Evolutionary conservation across 345 rosid species (phyloP), one percentile per base, ranked within the genome.

Genomic region (Lumnitzera racemosa): DNA sequence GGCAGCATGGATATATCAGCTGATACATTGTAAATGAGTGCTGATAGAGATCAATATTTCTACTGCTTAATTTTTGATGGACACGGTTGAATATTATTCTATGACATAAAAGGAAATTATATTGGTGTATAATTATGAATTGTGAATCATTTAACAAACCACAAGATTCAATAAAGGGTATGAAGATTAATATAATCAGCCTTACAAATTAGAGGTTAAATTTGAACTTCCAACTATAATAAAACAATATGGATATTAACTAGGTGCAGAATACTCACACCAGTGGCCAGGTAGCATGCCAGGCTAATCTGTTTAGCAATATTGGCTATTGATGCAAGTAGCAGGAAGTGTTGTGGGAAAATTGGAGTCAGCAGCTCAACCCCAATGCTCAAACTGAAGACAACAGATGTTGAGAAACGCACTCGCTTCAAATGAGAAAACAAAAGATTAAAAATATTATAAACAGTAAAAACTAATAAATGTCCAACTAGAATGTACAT

Each of bases 291-390:
- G 77, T 84, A 78, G 78, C 91, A 86, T 0, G 98, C 88, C 15
- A 91, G 68, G 72, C 96, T 91, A 66, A 91, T 91, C 72, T 91
- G 96, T 78, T 91, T 91, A n/a, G 89, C 89, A n/a, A 86, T 68
- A 67, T 91, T 91, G 64, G 98, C 98, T 31, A 86, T 27, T 46
- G 98, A 78, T 2, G 98, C 96, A 1, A 91, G 78, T 69, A 88
- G 80, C 82, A 88, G 78, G 77, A 91, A 91, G 66, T 88, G 77
- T 50, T 70, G 81, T 1, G 96, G 97, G 76, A 82, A 86, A 24
- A 61, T 16, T 50, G 96, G 97, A 41, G 96, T 88, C 75, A 88
- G 75, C 72, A 91, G 76, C 83, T 91, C 98, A 72, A 91, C 76
- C 63, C 98, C 98, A 61, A 91, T 83, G 78, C 96, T 86, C 74